Evolutionary conservation across 805 yeast species (phyloP).

Genomic region (Ogataea ramenticola): DNA sequence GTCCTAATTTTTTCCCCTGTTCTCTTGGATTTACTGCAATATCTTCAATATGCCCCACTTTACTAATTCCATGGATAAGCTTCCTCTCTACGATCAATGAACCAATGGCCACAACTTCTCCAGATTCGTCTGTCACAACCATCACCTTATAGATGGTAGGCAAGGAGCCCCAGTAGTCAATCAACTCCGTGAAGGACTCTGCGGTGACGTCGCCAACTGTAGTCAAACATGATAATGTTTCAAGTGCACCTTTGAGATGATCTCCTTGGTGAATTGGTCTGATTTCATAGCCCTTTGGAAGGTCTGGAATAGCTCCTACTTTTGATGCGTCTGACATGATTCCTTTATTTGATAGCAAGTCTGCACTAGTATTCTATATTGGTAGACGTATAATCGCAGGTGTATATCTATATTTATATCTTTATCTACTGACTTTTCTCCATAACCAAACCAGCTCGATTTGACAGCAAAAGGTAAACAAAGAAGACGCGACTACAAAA

Average conservation of each 20-base stretch:
- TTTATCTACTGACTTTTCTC: no score
- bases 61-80: slow-evolving; percentile 75
- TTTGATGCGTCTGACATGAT: neutral
- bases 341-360: no score
- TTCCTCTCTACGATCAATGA: slow-evolving; percentile 74
- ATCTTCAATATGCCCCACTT: slow-evolving; percentile 93
- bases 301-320: slow-evolving; percentile 4
- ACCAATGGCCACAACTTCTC: slow-evolving; percentile 74
- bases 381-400: no score
- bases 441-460: no score
- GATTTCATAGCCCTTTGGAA: slow-evolving; percentile 65
- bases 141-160: slow-evolving; percentile 55
- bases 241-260: slow-evolving; percentile 53
- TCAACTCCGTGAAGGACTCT: slow-evolving; percentile 40
- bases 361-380: no score
- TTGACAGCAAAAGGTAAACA: no score
- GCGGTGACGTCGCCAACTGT: slow-evolving; percentile 68
- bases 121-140: slow-evolving; percentile 52
- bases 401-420: no score
- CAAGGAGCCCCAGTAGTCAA: slow-evolving; percentile 51
- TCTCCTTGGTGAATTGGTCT: slow-evolving; percentile 53
- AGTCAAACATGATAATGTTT: slow-evolving; percentile 63
- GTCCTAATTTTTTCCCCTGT: slow-evolving; percentile 83
- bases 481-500: no score
- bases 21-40: slow-evolving; percentile 69